Evolutionary conservation across 148 eudicot genomes (phyloP), one percentile per base, ranked within the genome.

Genomic region (Chenopodium berlandieri): DNA sequence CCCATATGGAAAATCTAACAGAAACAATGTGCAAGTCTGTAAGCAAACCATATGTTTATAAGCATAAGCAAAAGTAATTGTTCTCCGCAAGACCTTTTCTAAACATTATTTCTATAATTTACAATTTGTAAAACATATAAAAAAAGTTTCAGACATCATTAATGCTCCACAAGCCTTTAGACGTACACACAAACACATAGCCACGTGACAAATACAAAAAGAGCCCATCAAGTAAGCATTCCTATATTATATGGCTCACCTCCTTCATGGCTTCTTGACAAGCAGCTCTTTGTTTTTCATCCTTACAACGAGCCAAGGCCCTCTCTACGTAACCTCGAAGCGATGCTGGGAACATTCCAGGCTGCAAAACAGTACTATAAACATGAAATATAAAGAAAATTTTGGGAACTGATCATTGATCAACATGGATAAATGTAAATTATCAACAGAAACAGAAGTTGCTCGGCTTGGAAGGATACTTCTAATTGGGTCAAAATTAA

Each of bases 321-420:
- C 99, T 96, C 86, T 96, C 98, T 65, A 96, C 99, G 86, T 96
- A 96, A 68, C 98, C 97, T 79, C 95, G 91, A 83, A 96, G 89
- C 77, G 99, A 91, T 78, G 94, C 85, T 48, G 99, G 99, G 86
- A 96, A 91, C 84, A 83, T 82, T 83, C 88, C 95, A 83, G 94
- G 89, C 99, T 96, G 83, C 85, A 87, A 56, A 77, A 83, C 70
- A 81, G 79, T 77, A 70, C 44, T 47, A 76, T 70, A 25, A 22
- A 78, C 34, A 50, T 77, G 40, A 81, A 67, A 23, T 75, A 22
- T 10, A 48, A 12, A 78, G 22, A 65, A 58, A 47, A 34, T 9
- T 73, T 25, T 50, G 48, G 69, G 23, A 76, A 82, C 50, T 76
- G 75, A 74, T 32, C 44, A 80, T 4, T 19, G 37, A 52, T 32